Evolutionary conservation across 140 eudicot genomes (phyloP).

Genomic region (Ambrosia hybrid): DNA sequence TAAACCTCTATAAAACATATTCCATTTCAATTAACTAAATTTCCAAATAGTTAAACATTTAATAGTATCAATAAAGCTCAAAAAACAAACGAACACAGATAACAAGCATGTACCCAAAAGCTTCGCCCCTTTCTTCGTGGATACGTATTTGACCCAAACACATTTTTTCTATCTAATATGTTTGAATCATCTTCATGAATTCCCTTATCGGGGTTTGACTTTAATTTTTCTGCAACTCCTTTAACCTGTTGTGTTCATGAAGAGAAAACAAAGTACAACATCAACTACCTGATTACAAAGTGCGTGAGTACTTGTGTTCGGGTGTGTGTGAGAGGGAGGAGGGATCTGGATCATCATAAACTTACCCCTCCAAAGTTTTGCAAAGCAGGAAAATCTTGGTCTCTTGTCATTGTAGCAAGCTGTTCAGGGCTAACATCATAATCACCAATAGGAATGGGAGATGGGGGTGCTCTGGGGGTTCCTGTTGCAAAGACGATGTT

Average conservation of each 20-base stretch:
- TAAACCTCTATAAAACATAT: conserved; percentile 50
- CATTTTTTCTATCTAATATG: conserved; percentile 50
- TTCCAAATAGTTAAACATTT: neutral
- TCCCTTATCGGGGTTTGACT: conserved; percentile 68
- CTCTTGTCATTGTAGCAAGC: conserved; percentile 65
- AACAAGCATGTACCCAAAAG: conserved; percentile 55
- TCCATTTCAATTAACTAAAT: neutral
- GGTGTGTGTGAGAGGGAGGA: neutral
- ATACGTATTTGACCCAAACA: conserved; percentile 88
- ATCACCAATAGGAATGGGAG: conserved; percentile 50
- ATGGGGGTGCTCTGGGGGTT: conserved; percentile 40
- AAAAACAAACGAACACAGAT: neutral
- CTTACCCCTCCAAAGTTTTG: conserved; percentile 84
- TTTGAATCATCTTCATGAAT: conserved; percentile 63
- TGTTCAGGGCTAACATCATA: conserved; percentile 59
- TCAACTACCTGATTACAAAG: conserved; percentile 10
- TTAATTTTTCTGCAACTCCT: conserved; percentile 67
- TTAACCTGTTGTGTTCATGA: conserved; percentile 44
- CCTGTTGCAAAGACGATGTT: conserved; percentile 37
- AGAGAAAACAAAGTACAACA: conserved; percentile 1
- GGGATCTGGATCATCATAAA: conserved; percentile 10
- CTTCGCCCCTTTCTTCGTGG: conserved; percentile 80
- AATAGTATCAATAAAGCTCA: neutral
- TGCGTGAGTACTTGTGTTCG: neutral
- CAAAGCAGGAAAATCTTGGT: conserved; percentile 64